Percentiles rank a stretch among this genome's conserved stretches.
Conservation (phyloP, 768 basidiomycete species). For the Leucogyrophana mollusca region DNA sequence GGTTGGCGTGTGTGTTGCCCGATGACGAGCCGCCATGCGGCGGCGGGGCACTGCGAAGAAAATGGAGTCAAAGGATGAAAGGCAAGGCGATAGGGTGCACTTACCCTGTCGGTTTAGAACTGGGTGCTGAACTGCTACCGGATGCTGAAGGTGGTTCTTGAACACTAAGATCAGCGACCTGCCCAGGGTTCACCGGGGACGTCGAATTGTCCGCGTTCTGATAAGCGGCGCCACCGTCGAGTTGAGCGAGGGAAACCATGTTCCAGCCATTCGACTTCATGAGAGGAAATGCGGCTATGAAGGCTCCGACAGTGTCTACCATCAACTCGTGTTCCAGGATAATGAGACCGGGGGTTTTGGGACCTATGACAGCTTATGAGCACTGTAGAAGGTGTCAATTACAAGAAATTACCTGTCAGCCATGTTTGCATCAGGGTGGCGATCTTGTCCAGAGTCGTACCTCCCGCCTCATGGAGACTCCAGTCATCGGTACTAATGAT, state of each 20-base stretch:
- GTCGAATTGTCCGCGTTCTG: slow-evolving; percentile 41
- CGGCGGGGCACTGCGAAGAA: not conserved
- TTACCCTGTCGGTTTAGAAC: slow-evolving; percentile 7
- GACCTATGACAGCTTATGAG: slow-evolving; percentile 35
- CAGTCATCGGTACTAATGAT: slow-evolving; percentile 69
- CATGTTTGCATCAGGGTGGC: slow-evolving; percentile 51
- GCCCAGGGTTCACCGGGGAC: slow-evolving; percentile 25
- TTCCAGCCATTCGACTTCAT: slow-evolving; percentile 74
- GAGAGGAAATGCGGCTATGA: slow-evolving; percentile 62
- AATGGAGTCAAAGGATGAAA: not conserved
- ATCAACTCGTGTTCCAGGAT: slow-evolving; percentile 84
- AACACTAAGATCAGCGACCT: slow-evolving; percentile 16
- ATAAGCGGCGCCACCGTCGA: slow-evolving; percentile 41
- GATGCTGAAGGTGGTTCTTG: slow-evolving; percentile 14
- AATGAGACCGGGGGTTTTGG: slow-evolving; percentile 77
- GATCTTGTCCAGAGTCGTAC: slow-evolving; percentile 48
- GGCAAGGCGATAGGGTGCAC: not conserved
- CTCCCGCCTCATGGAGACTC: slow-evolving; percentile 45
- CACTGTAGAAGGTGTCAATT: not conserved
- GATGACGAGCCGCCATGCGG: slow-evolving; percentile 5
- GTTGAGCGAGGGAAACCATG: slow-evolving; percentile 50
- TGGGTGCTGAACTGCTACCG: slow-evolving; percentile 1
- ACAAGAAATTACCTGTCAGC: slow-evolving; percentile 43
- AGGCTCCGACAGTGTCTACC: slow-evolving; percentile 57
- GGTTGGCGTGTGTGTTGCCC: slow-evolving; percentile 26